Evolutionary conservation across 2,329 filamentous ascomycete genomes (phyloP), one percentile per base, ranked within the genome.

Genomic region (Teratosphaeria gauchensis): DNA sequence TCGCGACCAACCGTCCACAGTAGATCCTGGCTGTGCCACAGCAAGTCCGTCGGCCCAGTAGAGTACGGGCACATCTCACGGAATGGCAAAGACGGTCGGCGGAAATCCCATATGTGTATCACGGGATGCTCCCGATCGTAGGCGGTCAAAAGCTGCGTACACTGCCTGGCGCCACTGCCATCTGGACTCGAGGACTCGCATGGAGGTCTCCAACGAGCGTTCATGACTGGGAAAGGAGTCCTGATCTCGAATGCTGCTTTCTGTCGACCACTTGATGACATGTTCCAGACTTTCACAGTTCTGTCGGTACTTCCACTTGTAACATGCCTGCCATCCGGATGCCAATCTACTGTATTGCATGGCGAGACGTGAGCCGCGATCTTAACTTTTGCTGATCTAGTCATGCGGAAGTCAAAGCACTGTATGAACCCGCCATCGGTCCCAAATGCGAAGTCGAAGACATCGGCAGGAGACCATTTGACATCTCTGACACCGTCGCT

Each of bases 281-380:
- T 82, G 68, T 86, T 83, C 82, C 84, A 87, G 31, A 86, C 78
- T 68, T 82, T 82, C 62, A 86, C 79, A 32, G 81, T 81, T 59
- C 80, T 82, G 68, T 87, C 84, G 24, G 80, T 76, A 56, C 84
- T 79, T n/a, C 82, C 83, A 64, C 82, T 86, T 57, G 83, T 77
- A 9, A 87, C 73, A 68, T 86, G 82, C 66, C 81, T 85, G 6
- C 84, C 84, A 64, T 86, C 83, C 1, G 84, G 84, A 66, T 87
- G 84, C 83, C 84, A 87, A 68, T 87, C 84, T 38, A 87, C 79
- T 5, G 82, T 78, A 61, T 80, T 84, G 72, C 84, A 86, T 4
- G 70, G 59, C 12, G 64, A 60, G 63, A 83, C 79, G 67, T 87
- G 84, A 51, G 83, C 84, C 35, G 81, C 80, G 58, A 86, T 82